Evolutionary conservation across 148 eudicot genomes (phyloP).

Genomic region (Chenopodium berlandieri): DNA sequence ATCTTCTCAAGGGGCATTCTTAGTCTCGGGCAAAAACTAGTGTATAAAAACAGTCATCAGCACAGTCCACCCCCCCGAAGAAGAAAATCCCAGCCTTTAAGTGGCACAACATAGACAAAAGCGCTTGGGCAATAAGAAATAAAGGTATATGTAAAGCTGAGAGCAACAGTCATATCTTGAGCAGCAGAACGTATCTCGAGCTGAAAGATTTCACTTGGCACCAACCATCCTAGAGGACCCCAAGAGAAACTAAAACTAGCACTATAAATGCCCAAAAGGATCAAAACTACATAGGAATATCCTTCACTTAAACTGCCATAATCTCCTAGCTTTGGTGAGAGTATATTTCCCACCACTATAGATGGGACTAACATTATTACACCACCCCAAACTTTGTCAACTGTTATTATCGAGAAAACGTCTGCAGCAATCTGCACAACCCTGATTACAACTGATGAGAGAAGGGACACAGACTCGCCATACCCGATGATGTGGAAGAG

Average conservation of each 20-base stretch:
- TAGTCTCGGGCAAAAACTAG: conserved; percentile 45
- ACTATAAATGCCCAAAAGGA: conserved; percentile 31
- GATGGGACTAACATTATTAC: conserved; percentile 34
- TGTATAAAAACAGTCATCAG: conserved; percentile 47
- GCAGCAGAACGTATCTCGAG: conserved; percentile 45
- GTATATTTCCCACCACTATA: conserved; percentile 25
- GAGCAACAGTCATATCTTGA: conserved; percentile 40
- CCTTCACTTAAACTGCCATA: conserved; percentile 31
- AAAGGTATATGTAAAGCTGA: conserved; percentile 40
- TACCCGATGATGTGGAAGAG: conserved; percentile 45
- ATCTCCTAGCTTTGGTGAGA: conserved; percentile 30
- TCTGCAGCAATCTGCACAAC: conserved; percentile 25
- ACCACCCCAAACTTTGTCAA: conserved; percentile 44
- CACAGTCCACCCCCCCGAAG: conserved; percentile 42
- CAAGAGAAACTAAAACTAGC: conserved; percentile 39
- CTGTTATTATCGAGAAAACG: conserved; percentile 31
- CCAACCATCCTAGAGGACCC: conserved; percentile 45
- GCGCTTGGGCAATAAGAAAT: conserved; percentile 31
- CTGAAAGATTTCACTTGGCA: conserved; percentile 50
- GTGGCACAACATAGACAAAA: conserved; percentile 36
- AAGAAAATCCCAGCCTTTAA: conserved; percentile 49
- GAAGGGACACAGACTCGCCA: conserved; percentile 41
- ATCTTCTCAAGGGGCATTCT: conserved; percentile 48
- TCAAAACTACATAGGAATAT: conserved; percentile 27
- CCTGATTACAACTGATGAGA: conserved; percentile 35